Percentiles rank a stretch among this genome's conserved stretches.
Conservation (phyloP, 2,329 filamentous ascomycete species). For the Periconia sp. region DNA sequence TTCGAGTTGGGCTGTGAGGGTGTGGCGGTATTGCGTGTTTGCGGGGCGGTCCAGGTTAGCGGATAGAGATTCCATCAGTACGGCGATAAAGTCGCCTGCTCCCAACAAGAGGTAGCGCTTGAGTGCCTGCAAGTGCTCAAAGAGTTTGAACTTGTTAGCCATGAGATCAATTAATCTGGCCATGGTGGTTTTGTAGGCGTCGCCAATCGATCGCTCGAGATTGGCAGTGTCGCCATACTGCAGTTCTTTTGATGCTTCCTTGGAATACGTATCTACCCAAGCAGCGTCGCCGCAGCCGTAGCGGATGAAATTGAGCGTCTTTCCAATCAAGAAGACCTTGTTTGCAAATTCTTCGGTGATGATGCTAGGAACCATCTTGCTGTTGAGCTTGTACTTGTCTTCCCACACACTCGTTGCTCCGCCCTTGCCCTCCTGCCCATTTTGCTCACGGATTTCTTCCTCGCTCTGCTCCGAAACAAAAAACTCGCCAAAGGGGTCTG, state of each 20-base stretch:
- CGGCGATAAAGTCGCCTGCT: slow-evolving; percentile 93
- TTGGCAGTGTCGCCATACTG: slow-evolving; percentile 91
- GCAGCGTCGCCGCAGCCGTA: slow-evolving; percentile 91
- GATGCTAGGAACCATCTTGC: slow-evolving; percentile 87
- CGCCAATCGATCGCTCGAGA: slow-evolving; percentile 89
- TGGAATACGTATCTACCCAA: slow-evolving; percentile 96
- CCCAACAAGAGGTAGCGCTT: slow-evolving; percentile 95
- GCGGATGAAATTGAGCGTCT: slow-evolving; percentile 96
- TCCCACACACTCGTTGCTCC: slow-evolving; percentile 93
- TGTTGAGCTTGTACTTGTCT: slow-evolving; percentile 88
- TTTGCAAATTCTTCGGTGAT: slow-evolving; percentile 92
- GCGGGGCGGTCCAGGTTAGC: slow-evolving; percentile 91
- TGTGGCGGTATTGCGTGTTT: slow-evolving; percentile 96
- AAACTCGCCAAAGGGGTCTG: slow-evolving; percentile 94
- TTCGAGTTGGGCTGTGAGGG: slow-evolving; percentile 94
- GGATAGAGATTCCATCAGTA: slow-evolving; percentile 94
- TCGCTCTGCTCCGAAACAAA: slow-evolving; percentile 85
- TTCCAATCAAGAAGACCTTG: slow-evolving; percentile 96
- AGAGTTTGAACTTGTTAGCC: slow-evolving; percentile 92
- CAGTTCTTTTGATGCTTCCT: slow-evolving; percentile 86
- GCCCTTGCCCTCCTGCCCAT: slow-evolving; percentile 45
- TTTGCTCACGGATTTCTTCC: slow-evolving; percentile 44
- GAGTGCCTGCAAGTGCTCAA: slow-evolving; percentile 85
- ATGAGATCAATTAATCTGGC: slow-evolving; percentile 89
- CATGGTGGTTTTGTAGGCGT: slow-evolving; percentile 98